Evolutionary conservation across 140 eudicot genomes (phyloP), one percentile per base, ranked within the genome.

Genomic region (Anethum foeniculum): DNA sequence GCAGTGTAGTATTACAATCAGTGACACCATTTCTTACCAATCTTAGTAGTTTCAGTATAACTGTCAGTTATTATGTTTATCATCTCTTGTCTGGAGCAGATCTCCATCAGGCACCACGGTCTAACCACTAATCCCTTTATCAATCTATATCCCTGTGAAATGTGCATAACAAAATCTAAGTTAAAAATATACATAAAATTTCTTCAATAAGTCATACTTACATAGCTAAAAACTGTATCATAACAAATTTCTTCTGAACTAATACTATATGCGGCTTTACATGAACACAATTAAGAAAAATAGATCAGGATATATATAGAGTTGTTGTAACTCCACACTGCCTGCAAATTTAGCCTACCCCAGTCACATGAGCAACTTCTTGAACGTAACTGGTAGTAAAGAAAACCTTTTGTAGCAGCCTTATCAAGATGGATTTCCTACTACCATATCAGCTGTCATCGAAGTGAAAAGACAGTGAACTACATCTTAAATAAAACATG

Each of bases 61-160:
- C 97, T 36, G 80, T 94, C 92, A 8, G 93, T 86, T 54, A 94
- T 77, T 71, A 84, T 87, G 78, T 82, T 87, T 80, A 94, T 90
- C 71, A 94, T 89, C 89, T 94, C 97, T 71, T 85, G 90, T 84
- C 93, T 87, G 34, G 97, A 90, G 87, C 95, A 85, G 46, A 94
- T 90, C 85, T 94, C 99, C 85, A 89, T 83, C 83, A 92, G 81
- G 83, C 86, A 92, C 97, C 97, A 94, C 44, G 97, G 88, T 83
- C 99, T 92, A 84, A 88, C 87, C 85, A 86, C 94, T 84, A 94
- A 78, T 58, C 97, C 97, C 56, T 90, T 68, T 81, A 89, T 86
- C 86, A 94, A 83, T 85, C 93, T 89, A 80, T 92, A 92, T 27
- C 90, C 95, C 98, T 94, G 91, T 67, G 77, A 84, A 75, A 34